A percentile compares a stretch with the other conserved stretches of the same genome.
These are phyloP conservation scores for Moesziomyces antarcticus DNA, from an alignment of 1,284 basidiomycete species.

Conservation along the genomic window DNA sequence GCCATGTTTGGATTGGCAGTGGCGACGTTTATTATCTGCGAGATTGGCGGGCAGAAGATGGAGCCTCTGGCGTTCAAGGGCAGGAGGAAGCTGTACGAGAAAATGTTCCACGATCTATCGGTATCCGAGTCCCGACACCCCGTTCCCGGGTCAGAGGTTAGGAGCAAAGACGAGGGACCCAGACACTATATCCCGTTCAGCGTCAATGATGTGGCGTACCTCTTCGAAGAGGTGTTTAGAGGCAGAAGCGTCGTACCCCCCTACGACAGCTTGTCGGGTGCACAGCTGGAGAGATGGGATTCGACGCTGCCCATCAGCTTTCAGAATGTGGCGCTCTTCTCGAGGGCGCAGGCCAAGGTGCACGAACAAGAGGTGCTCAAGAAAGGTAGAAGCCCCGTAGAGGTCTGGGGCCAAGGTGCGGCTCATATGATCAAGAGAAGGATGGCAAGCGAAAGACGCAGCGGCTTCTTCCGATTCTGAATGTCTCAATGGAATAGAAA, in stretches of 20 bases:
- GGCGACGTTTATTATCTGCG: slow-evolving; percentile 65
- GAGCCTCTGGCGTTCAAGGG: slow-evolving; percentile 63
- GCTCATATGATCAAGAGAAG: slow-evolving; percentile 52
- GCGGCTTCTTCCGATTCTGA: slow-evolving; percentile 47
- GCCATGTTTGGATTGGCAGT: slow-evolving; percentile 67
- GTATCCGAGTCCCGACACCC: slow-evolving; percentile 40
- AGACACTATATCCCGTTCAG: slow-evolving; percentile 56
- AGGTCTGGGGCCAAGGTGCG: slow-evolving; percentile 62
- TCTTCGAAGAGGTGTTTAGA: slow-evolving; percentile 64
- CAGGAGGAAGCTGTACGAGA: slow-evolving; percentile 61
- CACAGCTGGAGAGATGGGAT: slow-evolving; percentile 62
- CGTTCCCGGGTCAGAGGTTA: slow-evolving; percentile 11
- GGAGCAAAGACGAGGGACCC: slow-evolving; percentile 2
- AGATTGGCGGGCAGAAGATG: slow-evolving; percentile 58
- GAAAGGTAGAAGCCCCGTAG: slow-evolving; percentile 50
- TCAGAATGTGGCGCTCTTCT: slow-evolving; percentile 62
- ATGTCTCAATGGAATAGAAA: no score
- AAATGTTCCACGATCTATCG: slow-evolving; percentile 43
- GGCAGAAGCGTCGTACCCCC: slow-evolving; percentile 62
- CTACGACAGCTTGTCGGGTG: slow-evolving; percentile 46
- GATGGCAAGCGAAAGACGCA: slow-evolving; percentile 56
- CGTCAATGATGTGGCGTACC: slow-evolving; percentile 61
- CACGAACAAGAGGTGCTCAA: slow-evolving; percentile 60
- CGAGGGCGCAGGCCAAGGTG: slow-evolving; percentile 52
- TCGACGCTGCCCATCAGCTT: slow-evolving; percentile 59